phyloP scores from a whole-genome alignment of 2,329 filamentous ascomycete species.

The Albifimbria verrucaria region DNA sequence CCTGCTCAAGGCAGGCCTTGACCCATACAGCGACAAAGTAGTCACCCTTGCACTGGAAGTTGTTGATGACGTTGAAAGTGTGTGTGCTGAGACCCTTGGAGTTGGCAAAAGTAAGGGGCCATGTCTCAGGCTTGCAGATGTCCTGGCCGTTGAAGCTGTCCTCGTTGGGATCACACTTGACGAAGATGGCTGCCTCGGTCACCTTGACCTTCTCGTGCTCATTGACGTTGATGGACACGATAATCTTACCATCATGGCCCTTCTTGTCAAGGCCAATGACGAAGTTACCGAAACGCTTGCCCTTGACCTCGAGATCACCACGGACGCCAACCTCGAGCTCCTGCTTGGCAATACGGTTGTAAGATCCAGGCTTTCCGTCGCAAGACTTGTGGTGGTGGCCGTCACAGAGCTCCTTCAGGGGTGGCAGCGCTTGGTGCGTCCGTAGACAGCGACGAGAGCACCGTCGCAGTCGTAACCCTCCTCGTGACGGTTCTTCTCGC shows the following conservation, averaged over 20 bases:
- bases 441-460: not conserved
- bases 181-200: constrained; percentile 11
- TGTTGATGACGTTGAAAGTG: constrained; percentile 15
- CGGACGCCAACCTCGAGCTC: constrained; percentile 12
- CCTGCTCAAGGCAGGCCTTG: constrained; percentile 16
- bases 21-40: constrained; percentile 21
- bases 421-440: not conserved
- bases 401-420: constrained; percentile 8
- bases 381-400: constrained; percentile 15
- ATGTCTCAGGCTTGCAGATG: constrained; percentile 18
- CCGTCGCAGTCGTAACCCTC: constrained; percentile 5
- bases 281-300: constrained; percentile 11
- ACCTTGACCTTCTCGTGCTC: constrained; percentile 9
- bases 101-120: constrained; percentile 13
- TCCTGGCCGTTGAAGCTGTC: constrained; percentile 9
- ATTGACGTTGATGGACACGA: constrained; percentile 13
- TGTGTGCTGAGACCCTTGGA: constrained; percentile 15
- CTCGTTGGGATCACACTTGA: constrained; percentile 12
- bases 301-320: constrained; percentile 8
- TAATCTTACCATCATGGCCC: constrained; percentile 6
- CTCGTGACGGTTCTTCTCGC: not conserved
- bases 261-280: constrained; percentile 14
- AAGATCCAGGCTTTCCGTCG: constrained; percentile 12
- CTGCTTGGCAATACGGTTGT: constrained; percentile 8
- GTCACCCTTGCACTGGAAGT: constrained; percentile 16